A percentile compares a stretch with the other conserved stretches of the same genome.
phyloP scores from a whole-genome alignment of 2,329 filamentous ascomycete genomes.

The Coniella vitis region DNA sequence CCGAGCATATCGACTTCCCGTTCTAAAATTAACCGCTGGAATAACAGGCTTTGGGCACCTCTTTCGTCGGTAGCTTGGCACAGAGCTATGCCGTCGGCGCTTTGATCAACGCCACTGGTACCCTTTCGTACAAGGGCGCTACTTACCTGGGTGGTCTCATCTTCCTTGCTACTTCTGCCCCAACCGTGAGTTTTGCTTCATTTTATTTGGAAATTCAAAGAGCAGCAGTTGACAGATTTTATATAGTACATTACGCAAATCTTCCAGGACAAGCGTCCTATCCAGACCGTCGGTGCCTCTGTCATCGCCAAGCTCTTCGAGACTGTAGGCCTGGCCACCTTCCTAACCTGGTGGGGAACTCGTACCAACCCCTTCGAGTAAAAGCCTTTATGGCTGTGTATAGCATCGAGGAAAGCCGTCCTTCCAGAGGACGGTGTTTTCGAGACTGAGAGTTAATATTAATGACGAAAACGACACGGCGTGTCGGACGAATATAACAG shows the following conservation, averaged over 20 bases:
- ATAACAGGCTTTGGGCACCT: conserved; percentile 40
- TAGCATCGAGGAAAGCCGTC: too few species aligned
- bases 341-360: conserved; percentile 97
- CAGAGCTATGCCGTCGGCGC: conserved; percentile 88
- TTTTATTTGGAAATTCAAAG: neutral
- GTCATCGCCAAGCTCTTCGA: conserved; percentile 80
- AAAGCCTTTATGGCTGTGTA: conserved; percentile 20
- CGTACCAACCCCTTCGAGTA: conserved; percentile 88
- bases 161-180: conserved; percentile 86
- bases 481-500: neutral
- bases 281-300: conserved; percentile 84
- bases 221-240: conserved; percentile 8
- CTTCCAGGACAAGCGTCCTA: conserved; percentile 82
- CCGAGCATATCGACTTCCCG: neutral
- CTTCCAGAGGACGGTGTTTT: neutral
- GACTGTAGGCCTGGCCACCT: conserved; percentile 83
- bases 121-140: conserved; percentile 92
- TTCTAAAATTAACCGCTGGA: neutral
- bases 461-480: neutral
- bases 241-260: conserved; percentile 75
- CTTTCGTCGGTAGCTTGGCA: conserved; percentile 78
- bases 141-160: conserved; percentile 87
- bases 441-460: neutral
- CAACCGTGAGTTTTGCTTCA: conserved; percentile 57
- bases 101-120: conserved; percentile 89